These are phyloP conservation scores for Aspergillus hortae DNA, from an alignment of 2,329 filamentous ascomycete species.

Conservation along the genomic window DNA sequence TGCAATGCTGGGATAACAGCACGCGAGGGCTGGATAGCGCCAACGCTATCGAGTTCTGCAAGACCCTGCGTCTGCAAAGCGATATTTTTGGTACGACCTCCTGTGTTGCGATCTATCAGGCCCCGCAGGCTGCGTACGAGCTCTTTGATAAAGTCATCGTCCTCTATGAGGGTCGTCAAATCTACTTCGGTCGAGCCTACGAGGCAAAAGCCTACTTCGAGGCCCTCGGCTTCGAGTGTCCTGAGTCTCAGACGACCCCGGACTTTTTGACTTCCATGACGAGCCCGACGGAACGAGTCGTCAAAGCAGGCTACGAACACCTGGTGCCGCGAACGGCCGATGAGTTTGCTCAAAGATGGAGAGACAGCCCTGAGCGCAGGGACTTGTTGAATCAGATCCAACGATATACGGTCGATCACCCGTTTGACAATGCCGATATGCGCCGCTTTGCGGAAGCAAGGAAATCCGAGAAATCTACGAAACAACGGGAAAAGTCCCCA, in stretches of 20 bases:
- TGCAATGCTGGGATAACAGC: slow-evolving; percentile 40
- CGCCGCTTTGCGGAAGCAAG: slow-evolving; percentile 31
- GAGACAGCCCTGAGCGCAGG: slow-evolving; percentile 45
- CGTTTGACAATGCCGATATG: slow-evolving; percentile 28
- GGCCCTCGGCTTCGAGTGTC: slow-evolving; percentile 63
- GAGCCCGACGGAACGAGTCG: slow-evolving; percentile 55
- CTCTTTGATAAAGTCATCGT: slow-evolving; percentile 68
- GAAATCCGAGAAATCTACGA: slow-evolving; percentile 33
- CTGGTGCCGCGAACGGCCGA: slow-evolving; percentile 63
- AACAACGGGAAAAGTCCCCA: slow-evolving; percentile 63
- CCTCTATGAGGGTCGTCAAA: slow-evolving; percentile 67
- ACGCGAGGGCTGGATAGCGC: slow-evolving; percentile 45
- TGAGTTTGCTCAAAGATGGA: slow-evolving; percentile 59
- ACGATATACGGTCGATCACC: slow-evolving; percentile 23
- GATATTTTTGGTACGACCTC: slow-evolving; percentile 43
- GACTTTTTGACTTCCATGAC: slow-evolving; percentile 68
- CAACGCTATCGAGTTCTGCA: slow-evolving; percentile 51
- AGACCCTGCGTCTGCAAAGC: slow-evolving; percentile 42
- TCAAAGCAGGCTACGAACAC: slow-evolving; percentile 56
- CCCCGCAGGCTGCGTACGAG: slow-evolving; percentile 35
- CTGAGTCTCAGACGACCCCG: slow-evolving; percentile 61
- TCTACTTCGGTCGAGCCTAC: slow-evolving; percentile 63
- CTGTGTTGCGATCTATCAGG: slow-evolving; percentile 50
- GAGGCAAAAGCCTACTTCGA: slow-evolving; percentile 63
- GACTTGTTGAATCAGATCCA: slow-evolving; percentile 37